Percentiles rank a stretch among this genome's conserved stretches.
Evolutionary conservation across 1,139 yeast genomes (phyloP).

Genomic region (Schizosaccharomyces versatilis): DNA sequence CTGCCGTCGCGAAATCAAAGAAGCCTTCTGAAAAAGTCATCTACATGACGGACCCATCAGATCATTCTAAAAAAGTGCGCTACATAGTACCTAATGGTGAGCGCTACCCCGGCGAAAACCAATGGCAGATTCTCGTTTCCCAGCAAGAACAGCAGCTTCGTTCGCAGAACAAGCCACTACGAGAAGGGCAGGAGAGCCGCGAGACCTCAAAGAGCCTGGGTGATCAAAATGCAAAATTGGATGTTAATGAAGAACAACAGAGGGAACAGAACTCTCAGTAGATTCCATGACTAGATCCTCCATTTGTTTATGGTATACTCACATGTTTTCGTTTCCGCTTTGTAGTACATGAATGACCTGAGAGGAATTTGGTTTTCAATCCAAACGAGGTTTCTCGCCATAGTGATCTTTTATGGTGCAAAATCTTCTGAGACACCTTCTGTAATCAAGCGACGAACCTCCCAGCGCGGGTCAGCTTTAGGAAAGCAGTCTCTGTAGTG

Average conservation of each 20-base stretch:
- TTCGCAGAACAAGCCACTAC: not conserved
- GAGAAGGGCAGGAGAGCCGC: not conserved
- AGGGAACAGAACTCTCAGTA: too few relatives aligned
- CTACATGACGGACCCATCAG: conserved; percentile 6
- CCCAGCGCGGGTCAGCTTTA: too few relatives aligned
- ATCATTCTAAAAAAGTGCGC: conserved; percentile 2
- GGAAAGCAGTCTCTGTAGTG: not conserved
- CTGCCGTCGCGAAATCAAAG: conserved; percentile 5
- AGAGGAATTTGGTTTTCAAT: too few relatives aligned
- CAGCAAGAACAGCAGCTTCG: conserved; percentile 5
- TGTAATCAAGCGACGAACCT: too few relatives aligned
- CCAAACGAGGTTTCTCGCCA: too few relatives aligned
- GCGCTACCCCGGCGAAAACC: conserved; percentile 9
- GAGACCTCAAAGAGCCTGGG: not conserved
- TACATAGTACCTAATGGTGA: conserved; percentile 6
- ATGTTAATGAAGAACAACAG: too few relatives aligned
- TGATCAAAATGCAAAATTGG: not conserved
- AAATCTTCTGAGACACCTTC: too few relatives aligned
- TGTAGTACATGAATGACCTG: too few relatives aligned
- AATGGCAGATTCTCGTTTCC: conserved; percentile 8
- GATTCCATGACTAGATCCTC: too few relatives aligned
- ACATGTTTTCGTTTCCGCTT: too few relatives aligned
- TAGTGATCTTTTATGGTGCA: too few relatives aligned
- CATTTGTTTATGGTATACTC: too few relatives aligned
- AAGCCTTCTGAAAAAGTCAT: conserved; percentile 4